Base-by-base conservation (phyloP, 2,329 filamentous ascomycete genomes). In the Pseudogymnoascus sp. region DNA sequence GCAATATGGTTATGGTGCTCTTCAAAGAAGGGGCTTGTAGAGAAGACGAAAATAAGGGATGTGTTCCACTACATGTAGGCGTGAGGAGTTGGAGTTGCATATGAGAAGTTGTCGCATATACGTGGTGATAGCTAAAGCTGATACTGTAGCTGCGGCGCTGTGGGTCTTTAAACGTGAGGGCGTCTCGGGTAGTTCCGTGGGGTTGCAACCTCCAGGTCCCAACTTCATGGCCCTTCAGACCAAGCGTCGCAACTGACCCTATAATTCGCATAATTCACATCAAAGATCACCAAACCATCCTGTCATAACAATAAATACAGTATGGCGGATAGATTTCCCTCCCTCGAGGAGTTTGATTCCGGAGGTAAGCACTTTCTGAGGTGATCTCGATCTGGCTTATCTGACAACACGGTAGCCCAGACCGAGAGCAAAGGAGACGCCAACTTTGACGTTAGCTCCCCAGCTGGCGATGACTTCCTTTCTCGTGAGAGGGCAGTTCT, bases 401-500 rank as follows among this genome's bases (percentile, higher is more conserved):
- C 60, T 66, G 64, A 66, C 68, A 50, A 68, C 50, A 63, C 64
- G n/a, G 67, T 77, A 89, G 90, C 87, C 73, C 87, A 90, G 78
- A 87, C 87, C 63, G 84, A 85, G 69, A 81, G 82, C 74, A 83
- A 81, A 77, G 81, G 79, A 72, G 77, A 69, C 66, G 71, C 68
- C 65, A 76, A 80, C 65, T 76, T 78, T 63, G 76, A 85, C 38
- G 80, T 82, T 67, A 82, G 80, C 66, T 79, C 82, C 9, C 80
- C 84, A 31, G 87, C 87, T 33, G 81, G 84, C 67, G 87, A 91
- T 72, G 91, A 96, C 77, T 97, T 99, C 76, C 85, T 97, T 60
- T 87, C 90, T 67, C 90, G 93, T 69, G 95, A 99, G 79, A 91
- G 92, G 73, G 95, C 92, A 66, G 78, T 88, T 17, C 86, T 99